These are phyloP conservation scores for Stenogyne calaminthoides DNA, from an alignment of 305 asterid species.

Conservation along the genomic window DNA sequence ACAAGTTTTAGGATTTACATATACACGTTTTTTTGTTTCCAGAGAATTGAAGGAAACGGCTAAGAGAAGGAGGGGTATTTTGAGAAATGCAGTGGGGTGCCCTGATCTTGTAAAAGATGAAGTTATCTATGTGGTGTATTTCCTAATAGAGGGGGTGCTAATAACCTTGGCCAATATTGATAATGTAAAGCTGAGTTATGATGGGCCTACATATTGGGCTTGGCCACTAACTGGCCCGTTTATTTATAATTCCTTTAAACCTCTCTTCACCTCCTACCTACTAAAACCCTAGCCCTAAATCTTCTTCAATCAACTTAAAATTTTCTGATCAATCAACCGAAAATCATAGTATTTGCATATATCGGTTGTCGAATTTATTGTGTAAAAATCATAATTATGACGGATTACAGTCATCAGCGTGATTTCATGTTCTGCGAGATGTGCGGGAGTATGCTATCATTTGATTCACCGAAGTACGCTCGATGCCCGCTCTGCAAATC, in stretches of 20 bases:
- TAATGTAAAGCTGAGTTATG: too few species aligned
- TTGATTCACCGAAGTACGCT: constrained; percentile 45
- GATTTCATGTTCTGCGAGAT: constrained; percentile 87
- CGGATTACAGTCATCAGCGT: constrained; percentile 61
- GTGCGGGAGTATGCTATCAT: constrained; percentile 72
- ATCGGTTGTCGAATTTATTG: not conserved
- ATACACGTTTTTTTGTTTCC: too few species aligned
- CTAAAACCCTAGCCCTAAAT: constrained; percentile 37
- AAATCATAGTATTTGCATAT: not conserved
- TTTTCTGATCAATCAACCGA: not conserved
- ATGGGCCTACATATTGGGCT: constrained; percentile 1
- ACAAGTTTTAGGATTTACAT: too few species aligned
- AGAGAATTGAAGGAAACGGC: too few species aligned
- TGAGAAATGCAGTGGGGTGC: too few species aligned
- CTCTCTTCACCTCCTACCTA: not conserved
- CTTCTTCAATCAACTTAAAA: not conserved
- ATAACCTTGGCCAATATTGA: too few species aligned
- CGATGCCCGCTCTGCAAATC: constrained; percentile 61
- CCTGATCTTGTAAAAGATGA: too few species aligned
- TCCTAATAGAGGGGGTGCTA: too few species aligned
- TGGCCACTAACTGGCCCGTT: too few species aligned
- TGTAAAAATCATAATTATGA: too few species aligned
- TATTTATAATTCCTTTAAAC: not conserved
- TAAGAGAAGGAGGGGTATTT: too few species aligned
- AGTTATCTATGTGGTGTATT: too few species aligned